Evolutionary conservation across 1,139 yeast species (phyloP), one percentile per base, ranked within the genome.

Genomic region (Diutina neorugosa): DNA sequence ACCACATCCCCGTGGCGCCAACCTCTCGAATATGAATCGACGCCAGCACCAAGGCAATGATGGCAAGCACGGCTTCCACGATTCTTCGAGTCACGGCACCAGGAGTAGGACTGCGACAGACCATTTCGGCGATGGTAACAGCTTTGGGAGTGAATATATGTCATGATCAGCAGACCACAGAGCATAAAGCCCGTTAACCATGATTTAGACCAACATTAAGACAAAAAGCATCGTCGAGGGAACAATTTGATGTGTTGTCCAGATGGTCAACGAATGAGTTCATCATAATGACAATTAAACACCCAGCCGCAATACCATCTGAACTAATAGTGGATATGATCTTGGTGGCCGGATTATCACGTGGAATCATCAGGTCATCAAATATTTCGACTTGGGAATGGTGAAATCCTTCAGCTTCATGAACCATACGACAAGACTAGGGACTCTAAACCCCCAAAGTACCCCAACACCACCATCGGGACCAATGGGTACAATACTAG

Each of bases 381-480:
- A 31, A 14, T 14, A 4, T 11, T 31, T 14, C 1, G 37, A 11
- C 14, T 31, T 31, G 37, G 37, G 37, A 4, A 31, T 31, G n/a
- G n/a, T 57, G 43, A 44, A 58, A 31, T 54, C 55, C 47, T 51
- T 53, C 25, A 56, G 52, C 58, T 71, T 73, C 20, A 64, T 6
- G 7, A 57, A n/a, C 55, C 59, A 55, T 18, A 69, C 67, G 11
- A 69, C n/a, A 54, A 71, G 69, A 51, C 55, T 65, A 2, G 76
- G 75, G 9, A 64, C 53, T 2, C 55, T 40, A 58, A 62, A 64
- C 4, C 73, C 74, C 55, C 59, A 66, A 0, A 61, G 34, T 9
- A 60, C 51, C 16, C 73, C 75, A 51, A 71, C 69, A 23, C 76
- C 77, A 21, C 73, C 73, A 2, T 61, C 57, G 56, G 62, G 65